Conservation (phyloP, 352 stramenopile species). For the Phytopythium mirpurense region DNA sequence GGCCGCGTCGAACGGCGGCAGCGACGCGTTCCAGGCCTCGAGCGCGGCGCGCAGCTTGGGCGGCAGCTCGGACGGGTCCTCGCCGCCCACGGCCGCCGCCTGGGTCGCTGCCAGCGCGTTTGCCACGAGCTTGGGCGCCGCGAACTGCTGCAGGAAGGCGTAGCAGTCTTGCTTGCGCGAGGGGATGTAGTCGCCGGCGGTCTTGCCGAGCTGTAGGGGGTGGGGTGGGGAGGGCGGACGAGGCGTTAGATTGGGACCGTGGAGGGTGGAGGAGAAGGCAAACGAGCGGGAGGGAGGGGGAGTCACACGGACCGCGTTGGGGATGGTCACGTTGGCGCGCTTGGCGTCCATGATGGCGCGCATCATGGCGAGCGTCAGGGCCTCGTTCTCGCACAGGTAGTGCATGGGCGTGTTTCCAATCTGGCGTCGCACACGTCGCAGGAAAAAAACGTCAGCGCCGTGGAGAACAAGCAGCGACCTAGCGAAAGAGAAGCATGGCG, state of each 20-base stretch:
- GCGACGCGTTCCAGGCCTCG: constrained; percentile 55
- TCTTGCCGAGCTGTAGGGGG: constrained; percentile 60
- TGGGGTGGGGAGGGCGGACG: too few species aligned
- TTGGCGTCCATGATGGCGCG: constrained; percentile 51
- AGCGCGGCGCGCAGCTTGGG: constrained; percentile 35
- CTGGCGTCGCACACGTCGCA: constrained; percentile 14
- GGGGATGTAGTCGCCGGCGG: constrained; percentile 58
- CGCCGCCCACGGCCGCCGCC: constrained; percentile 38
- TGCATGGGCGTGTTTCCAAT: constrained; percentile 75
- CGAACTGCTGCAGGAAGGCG: constrained; percentile 46
- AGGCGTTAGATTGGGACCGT: too few species aligned
- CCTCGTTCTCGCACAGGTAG: constrained; percentile 67
- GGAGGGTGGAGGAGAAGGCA: too few species aligned
- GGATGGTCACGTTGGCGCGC: constrained; percentile 54
- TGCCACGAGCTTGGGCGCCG: constrained; percentile 32
- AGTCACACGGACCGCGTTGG: constrained; percentile 45
- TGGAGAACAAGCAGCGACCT: too few species aligned
- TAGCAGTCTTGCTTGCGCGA: constrained; percentile 55
- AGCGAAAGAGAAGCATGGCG: too few species aligned
- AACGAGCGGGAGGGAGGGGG: too few species aligned
- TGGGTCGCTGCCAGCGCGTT: constrained; percentile 9
- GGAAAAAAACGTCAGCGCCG: too few species aligned
- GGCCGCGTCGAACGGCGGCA: constrained; percentile 67
- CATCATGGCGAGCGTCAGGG: constrained; percentile 50
- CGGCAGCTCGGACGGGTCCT: constrained; percentile 57